phyloP scores from a whole-genome alignment of 1,139 yeast species.

The Taphrina pruni region DNA sequence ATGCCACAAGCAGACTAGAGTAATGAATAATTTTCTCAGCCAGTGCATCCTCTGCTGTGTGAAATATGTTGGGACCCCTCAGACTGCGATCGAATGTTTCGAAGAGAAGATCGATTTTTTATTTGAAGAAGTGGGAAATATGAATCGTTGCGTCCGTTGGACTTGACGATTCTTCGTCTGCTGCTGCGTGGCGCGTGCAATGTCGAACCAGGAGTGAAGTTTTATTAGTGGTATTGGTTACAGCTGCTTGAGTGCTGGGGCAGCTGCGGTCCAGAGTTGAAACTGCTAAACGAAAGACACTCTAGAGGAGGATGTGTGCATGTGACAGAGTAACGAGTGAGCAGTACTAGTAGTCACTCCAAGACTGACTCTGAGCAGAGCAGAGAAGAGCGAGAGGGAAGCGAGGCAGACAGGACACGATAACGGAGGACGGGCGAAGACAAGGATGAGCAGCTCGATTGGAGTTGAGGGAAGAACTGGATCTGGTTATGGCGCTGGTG shows the following conservation, averaged over 20 bases:
- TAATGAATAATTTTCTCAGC: not conserved
- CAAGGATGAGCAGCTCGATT: not conserved
- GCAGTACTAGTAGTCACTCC: too few relatives aligned
- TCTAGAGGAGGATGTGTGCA: not conserved
- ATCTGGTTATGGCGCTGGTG: too few relatives aligned
- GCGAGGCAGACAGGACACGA: not conserved
- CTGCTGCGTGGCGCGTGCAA: too few relatives aligned
- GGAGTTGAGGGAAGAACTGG: not conserved
- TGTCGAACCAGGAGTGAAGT: too few relatives aligned
- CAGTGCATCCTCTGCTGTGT: not conserved
- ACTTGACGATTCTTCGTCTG: too few relatives aligned
- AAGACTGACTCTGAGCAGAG: not conserved
- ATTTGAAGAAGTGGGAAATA: not conserved
- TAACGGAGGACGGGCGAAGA: not conserved
- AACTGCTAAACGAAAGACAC: not conserved
- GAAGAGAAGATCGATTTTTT: too few relatives aligned
- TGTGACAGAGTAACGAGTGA: not conserved
- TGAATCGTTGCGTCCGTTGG: too few relatives aligned
- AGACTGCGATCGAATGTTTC: too few relatives aligned
- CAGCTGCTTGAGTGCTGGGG: not conserved
- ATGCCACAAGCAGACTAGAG: conserved; percentile 1
- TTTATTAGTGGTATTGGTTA: too few relatives aligned
- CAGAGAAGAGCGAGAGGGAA: not conserved
- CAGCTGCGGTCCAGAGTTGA: not conserved
- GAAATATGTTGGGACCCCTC: too few relatives aligned